Evolutionary conservation across 257 asterid genomes (phyloP).

Genomic region (Solanum appendiculatum): DNA sequence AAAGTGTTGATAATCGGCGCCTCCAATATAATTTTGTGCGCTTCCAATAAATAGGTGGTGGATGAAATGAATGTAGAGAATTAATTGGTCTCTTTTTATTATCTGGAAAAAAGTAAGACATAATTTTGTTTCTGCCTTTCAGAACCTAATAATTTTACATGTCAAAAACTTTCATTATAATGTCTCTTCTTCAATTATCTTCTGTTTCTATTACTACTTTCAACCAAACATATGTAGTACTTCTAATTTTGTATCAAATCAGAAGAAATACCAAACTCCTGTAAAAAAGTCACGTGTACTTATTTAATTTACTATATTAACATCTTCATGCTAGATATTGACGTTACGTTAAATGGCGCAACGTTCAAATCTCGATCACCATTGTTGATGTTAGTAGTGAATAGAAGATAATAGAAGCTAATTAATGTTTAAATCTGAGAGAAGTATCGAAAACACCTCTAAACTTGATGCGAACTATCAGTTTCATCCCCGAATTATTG

Average conservation of each 20-base stretch:
- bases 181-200: slow-evolving; percentile 3
- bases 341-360: neutral
- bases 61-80: neutral
- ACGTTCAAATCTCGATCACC: neutral
- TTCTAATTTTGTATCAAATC: neutral
- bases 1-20: slow-evolving; percentile 3
- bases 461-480: too few relatives aligned
- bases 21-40: neutral
- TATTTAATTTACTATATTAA: neutral
- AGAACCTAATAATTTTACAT: slow-evolving; percentile 39
- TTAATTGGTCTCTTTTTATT: neutral
- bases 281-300: neutral
- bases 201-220: neutral
- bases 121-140: slow-evolving; percentile 30
- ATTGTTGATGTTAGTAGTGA: too few relatives aligned
- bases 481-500: too few relatives aligned
- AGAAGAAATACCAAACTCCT: neutral
- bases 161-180: slow-evolving; percentile 17
- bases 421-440: too few relatives aligned
- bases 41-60: neutral
- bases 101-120: slow-evolving; percentile 11
- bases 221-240: neutral
- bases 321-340: neutral
- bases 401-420: neutral
- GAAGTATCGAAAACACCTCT: too few relatives aligned